Conservation (phyloP, 108 stramenopile genomes). For the Cyclostephanos invisitatus region DNA sequence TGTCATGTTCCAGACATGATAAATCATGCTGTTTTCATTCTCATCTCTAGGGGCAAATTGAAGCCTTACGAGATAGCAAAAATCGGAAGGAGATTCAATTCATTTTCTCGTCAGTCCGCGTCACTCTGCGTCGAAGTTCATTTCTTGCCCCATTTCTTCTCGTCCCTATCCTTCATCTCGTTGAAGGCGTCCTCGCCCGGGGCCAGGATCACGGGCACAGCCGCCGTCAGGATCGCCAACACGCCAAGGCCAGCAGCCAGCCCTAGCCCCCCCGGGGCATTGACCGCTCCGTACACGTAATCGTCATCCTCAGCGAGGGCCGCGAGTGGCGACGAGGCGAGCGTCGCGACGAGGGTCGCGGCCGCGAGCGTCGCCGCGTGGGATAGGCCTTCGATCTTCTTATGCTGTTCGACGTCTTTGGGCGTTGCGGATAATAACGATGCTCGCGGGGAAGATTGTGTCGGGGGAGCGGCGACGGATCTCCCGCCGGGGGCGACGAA, state of each 20-base stretch:
- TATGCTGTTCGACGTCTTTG: neutral
- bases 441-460: neutral
- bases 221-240: constrained; percentile 75
- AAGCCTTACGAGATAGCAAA: too few relatives aligned
- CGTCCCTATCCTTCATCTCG: constrained; percentile 81
- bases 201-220: constrained; percentile 63
- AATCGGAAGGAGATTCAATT: too few relatives aligned
- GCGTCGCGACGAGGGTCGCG: constrained; percentile 27
- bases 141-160: constrained; percentile 56
- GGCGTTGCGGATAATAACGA: constrained; percentile 4
- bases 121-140: neutral
- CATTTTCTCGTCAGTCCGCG: too few relatives aligned
- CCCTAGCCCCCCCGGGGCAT: constrained; percentile 70
- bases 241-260: constrained; percentile 69
- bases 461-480: neutral
- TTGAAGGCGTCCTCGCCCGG: constrained; percentile 88
- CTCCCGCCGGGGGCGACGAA: constrained; percentile 33
- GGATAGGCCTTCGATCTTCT: neutral
- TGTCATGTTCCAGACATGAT: too few relatives aligned
- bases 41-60: too few relatives aligned
- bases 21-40: too few relatives aligned
- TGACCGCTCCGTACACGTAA: constrained; percentile 87
- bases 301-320: constrained; percentile 62
- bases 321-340: constrained; percentile 59
- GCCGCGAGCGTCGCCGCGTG: constrained; percentile 28